phyloP scores from a whole-genome alignment of 306 rosid genomes.

The Vigna hirtella region DNA sequence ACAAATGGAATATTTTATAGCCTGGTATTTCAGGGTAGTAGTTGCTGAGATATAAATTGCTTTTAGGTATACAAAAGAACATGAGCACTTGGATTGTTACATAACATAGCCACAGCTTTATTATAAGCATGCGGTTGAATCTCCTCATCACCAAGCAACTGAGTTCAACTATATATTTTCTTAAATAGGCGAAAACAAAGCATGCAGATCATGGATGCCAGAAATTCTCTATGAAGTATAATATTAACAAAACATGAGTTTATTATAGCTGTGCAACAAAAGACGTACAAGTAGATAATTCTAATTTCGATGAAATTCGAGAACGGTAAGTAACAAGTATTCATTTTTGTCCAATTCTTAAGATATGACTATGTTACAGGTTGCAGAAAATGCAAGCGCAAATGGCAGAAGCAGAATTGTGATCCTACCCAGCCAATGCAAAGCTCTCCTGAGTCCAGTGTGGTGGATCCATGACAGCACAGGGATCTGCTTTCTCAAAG shows the following conservation, averaged over 20 bases:
- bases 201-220: not conserved
- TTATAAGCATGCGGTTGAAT: not conserved
- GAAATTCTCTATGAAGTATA: slow-evolving; percentile 5
- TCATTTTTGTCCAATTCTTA: not conserved
- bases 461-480: slow-evolving; percentile 88
- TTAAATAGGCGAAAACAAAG: not conserved
- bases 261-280: slow-evolving; percentile 20
- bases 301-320: not conserved
- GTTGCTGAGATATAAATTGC: not conserved
- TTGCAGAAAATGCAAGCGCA: slow-evolving; percentile 27
- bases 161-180: not conserved
- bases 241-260: not conserved
- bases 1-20: not conserved
- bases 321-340: slow-evolving; percentile 18
- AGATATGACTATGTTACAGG: not conserved
- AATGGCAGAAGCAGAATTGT: slow-evolving; percentile 10
- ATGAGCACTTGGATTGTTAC: not conserved
- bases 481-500: slow-evolving; percentile 79
- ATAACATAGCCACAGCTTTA: not conserved
- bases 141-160: slow-evolving; percentile 12
- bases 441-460: slow-evolving; percentile 83
- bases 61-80: not conserved
- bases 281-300: not conserved
- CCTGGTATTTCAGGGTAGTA: not conserved
- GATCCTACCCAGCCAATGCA: slow-evolving; percentile 69